These are phyloP conservation scores for Arthrobotrys entomopaga DNA, from an alignment of 2,329 filamentous ascomycete genomes.

Conservation along the genomic window DNA sequence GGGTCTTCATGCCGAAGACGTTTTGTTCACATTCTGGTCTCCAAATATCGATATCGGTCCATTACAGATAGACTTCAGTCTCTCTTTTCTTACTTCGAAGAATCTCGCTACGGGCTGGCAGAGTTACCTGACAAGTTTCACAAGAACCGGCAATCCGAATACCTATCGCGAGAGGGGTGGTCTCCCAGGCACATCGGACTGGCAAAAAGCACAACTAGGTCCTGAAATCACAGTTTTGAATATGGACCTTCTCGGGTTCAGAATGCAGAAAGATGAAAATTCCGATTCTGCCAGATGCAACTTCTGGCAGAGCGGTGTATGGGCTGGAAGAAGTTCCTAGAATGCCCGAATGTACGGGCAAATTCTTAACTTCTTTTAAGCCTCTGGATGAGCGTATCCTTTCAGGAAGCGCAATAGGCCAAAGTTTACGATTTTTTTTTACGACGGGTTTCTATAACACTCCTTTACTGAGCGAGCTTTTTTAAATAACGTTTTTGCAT, in stretches of 20 bases:
- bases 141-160: constrained; percentile 63
- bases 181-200: constrained; percentile 61
- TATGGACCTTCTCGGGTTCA: constrained; percentile 55
- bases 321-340: constrained; percentile 52
- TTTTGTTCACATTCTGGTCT: constrained; percentile 64
- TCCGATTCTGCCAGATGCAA: constrained; percentile 55
- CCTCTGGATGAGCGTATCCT: constrained; percentile 19
- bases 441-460: not conserved
- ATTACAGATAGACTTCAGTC: constrained; percentile 60
- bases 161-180: constrained; percentile 59
- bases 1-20: constrained; percentile 63
- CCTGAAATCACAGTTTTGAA: constrained; percentile 52
- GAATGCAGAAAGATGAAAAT: constrained; percentile 50
- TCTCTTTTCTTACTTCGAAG: constrained; percentile 60
- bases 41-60: constrained; percentile 59
- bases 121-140: constrained; percentile 63
- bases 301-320: constrained; percentile 57
- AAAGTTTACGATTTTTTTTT: constrained; percentile 6
- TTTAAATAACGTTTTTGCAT: not conserved
- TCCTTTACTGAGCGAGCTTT: not conserved
- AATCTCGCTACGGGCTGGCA: constrained; percentile 62
- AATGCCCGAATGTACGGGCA: not conserved
- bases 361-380: not conserved
- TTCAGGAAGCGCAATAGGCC: constrained; percentile 13
- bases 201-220: constrained; percentile 59